Evolutionary conservation across 139 green algal genomes (phyloP).

Genomic region (Ostreobium quekettii): DNA sequence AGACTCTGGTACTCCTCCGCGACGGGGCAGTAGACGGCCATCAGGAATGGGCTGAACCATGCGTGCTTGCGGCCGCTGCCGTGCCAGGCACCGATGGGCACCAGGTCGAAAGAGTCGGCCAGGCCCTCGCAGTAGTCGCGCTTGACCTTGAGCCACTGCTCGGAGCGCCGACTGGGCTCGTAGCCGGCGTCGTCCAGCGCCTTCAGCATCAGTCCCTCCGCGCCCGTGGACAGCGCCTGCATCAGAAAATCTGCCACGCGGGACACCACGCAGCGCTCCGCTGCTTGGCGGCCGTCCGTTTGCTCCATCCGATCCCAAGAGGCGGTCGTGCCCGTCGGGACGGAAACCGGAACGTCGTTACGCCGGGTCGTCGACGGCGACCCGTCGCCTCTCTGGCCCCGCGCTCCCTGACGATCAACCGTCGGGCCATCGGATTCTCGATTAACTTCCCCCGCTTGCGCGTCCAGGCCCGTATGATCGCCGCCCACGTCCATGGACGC

Average conservation of each 20-base stretch:
- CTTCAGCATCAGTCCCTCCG: conserved; percentile 84
- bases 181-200: conserved; percentile 51
- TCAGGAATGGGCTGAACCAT: conserved; percentile 83
- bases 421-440: too few relatives aligned
- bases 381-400: too few relatives aligned
- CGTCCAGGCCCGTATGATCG: too few relatives aligned
- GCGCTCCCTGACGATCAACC: too few relatives aligned
- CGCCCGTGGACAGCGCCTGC: conserved; percentile 41
- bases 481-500: background rate
- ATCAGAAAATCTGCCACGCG: conserved; percentile 35
- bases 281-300: too few relatives aligned
- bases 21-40: conserved; percentile 71
- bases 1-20: conserved; percentile 59
- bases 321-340: background rate
- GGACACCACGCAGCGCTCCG: too few relatives aligned
- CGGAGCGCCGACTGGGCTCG: conserved; percentile 56
- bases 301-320: conserved; percentile 11
- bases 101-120: conserved; percentile 77
- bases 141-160: conserved; percentile 79
- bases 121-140: conserved; percentile 79
- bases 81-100: conserved; percentile 85
- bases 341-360: background rate
- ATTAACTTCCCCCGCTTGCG: too few relatives aligned
- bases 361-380: too few relatives aligned
- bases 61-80: conserved; percentile 43